Evolutionary conservation across 2,329 filamentous ascomycete species (phyloP).

Genomic region (Septoria linicola): DNA sequence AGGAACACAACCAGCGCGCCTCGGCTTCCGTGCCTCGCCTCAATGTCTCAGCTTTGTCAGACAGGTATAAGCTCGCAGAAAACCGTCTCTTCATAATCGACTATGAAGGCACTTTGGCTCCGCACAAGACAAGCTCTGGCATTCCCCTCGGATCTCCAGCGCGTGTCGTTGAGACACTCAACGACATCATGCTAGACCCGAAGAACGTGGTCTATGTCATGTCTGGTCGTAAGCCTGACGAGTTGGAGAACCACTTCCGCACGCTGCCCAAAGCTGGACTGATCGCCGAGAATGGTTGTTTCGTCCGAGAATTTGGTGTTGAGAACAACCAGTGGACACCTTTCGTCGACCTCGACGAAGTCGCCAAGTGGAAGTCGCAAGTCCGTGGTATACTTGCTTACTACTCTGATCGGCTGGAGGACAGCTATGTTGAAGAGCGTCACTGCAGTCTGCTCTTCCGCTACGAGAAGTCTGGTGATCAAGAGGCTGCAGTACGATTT

Average conservation of each 20-base stretch:
- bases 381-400: constrained; percentile 82
- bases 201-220: constrained; percentile 90
- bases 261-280: constrained; percentile 80
- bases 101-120: constrained; percentile 88
- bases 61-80: constrained; percentile 64
- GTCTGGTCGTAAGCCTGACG: constrained; percentile 83
- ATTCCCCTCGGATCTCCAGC: constrained; percentile 85
- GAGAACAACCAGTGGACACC: constrained; percentile 67
- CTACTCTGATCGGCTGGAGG: constrained; percentile 85
- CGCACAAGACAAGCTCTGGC: constrained; percentile 78
- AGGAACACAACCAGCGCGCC: constrained; percentile 80
- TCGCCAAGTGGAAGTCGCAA: constrained; percentile 76
- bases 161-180: constrained; percentile 77
- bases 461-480: constrained; percentile 78
- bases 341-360: constrained; percentile 70
- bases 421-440: constrained; percentile 84
- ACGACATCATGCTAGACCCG: constrained; percentile 75
- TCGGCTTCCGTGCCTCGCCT: constrained; percentile 84
- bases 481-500: constrained; percentile 70
- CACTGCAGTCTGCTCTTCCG: constrained; percentile 90
- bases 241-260: constrained; percentile 82
- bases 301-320: constrained; percentile 67
- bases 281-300: constrained; percentile 93
- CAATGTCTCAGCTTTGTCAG: constrained; percentile 63
- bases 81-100: constrained; percentile 84